These are phyloP conservation scores for Melampsora abietis-canadensis DNA, from an alignment of 1,284 basidiomycete genomes.

Conservation along the genomic window DNA sequence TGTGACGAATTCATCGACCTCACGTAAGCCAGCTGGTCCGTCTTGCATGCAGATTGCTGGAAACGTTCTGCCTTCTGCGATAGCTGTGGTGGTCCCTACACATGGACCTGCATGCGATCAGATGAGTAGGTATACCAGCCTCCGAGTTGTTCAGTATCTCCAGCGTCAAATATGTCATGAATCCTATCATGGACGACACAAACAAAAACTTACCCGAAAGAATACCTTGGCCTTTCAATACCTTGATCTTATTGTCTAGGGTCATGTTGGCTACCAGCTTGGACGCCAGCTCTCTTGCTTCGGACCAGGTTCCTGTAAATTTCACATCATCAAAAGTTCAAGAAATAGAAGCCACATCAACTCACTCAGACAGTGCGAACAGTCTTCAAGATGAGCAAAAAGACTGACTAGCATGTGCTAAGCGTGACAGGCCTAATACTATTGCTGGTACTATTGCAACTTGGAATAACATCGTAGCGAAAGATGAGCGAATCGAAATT, in stretches of 20 bases:
- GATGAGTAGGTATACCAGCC: background rate
- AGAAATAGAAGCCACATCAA: no score
- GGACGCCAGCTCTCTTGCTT: background rate
- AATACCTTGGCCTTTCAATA: background rate
- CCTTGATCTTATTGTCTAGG: background rate
- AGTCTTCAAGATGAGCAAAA: no score
- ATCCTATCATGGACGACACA: background rate
- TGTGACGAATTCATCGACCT: conserved; percentile 46
- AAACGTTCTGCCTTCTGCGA: conserved; percentile 48
- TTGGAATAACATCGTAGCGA: no score
- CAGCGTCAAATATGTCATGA: background rate
- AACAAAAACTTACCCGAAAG: background rate
- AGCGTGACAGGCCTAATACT: no score
- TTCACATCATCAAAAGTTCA: background rate
- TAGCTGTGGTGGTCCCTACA: conserved; percentile 35
- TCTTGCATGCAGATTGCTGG: conserved; percentile 51
- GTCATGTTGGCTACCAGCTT: background rate
- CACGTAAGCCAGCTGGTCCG: conserved; percentile 50
- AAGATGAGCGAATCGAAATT: no score
- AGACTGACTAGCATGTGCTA: no score
- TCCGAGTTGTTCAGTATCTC: background rate
- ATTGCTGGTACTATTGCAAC: no score
- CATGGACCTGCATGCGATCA: conserved; percentile 3
- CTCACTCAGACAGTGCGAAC: no score
- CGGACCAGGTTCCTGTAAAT: background rate